phyloP scores from a whole-genome alignment of 768 basidiomycete genomes.

The Pilatotrama ljubarskyi region DNA sequence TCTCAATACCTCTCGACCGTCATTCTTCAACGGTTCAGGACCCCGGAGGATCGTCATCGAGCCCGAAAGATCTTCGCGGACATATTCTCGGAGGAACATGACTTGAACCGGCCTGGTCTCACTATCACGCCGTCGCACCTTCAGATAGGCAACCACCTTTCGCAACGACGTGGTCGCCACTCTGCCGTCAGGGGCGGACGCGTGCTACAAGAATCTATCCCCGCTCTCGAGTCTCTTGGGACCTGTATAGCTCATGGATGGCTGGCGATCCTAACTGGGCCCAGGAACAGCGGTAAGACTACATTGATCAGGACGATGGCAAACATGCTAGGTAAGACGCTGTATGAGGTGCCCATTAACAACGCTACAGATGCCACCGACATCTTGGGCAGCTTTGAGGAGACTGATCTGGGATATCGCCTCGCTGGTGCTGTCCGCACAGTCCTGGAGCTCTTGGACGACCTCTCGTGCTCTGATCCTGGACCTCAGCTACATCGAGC shows the following conservation, averaged over 20 bases:
- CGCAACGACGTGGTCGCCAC: slow-evolving; percentile 35
- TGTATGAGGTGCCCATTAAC: slow-evolving; percentile 78
- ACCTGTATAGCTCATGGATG: slow-evolving; percentile 74
- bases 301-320: slow-evolving; percentile 70
- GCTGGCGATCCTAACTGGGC: slow-evolving; percentile 88
- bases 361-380: slow-evolving; percentile 91
- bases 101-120: slow-evolving; percentile 18
- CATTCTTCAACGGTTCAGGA: slow-evolving; percentile 88
- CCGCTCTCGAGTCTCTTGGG: slow-evolving; percentile 72
- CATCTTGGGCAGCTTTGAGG: slow-evolving; percentile 94
- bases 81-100: slow-evolving; percentile 42
- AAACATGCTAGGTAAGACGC: slow-evolving; percentile 60
- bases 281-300: slow-evolving; percentile 76
- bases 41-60: slow-evolving; percentile 56
- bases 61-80: slow-evolving; percentile 57
- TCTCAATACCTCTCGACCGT: slow-evolving; percentile 64
- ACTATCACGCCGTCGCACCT: slow-evolving; percentile 49
- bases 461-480: slow-evolving; percentile 5
- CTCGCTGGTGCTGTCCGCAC: slow-evolving; percentile 40
- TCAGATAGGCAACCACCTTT: slow-evolving; percentile 66
- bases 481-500: slow-evolving; percentile 8
- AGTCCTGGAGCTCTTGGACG: slow-evolving; percentile 31
- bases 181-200: slow-evolving; percentile 44
- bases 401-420: slow-evolving; percentile 62
- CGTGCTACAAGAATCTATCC: slow-evolving; percentile 61